These are phyloP conservation scores for Lindgomyces ingoldianus DNA, from an alignment of 495 filamentous ascomycete genomes.

Conservation along the genomic window DNA sequence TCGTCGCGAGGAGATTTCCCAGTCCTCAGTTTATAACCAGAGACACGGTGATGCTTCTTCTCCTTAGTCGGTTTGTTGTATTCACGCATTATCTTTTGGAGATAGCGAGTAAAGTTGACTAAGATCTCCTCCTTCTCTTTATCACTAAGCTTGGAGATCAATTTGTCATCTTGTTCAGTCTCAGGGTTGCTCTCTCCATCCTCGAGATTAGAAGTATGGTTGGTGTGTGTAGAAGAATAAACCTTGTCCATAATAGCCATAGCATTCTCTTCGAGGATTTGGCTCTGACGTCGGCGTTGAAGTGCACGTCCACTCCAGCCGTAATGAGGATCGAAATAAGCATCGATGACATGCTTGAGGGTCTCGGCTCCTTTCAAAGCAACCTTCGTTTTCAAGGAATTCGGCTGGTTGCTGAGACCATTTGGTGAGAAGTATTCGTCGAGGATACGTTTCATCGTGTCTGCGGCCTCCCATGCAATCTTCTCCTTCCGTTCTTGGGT, in stretches of 20 bases:
- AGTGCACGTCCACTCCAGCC: neutral
- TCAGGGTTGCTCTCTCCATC: no score
- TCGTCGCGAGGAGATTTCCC: no score
- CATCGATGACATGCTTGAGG: neutral
- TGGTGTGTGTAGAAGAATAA: neutral
- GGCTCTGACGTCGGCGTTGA: neutral
- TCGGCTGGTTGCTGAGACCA: neutral
- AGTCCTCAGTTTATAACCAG: no score
- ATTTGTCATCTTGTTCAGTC: no score
- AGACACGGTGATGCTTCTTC: no score
- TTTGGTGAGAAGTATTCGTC: constrained; percentile 4
- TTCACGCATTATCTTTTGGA: neutral
- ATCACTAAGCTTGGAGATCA: neutral
- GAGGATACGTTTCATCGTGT: neutral
- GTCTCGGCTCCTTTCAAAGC: neutral
- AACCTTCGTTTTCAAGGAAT: neutral
- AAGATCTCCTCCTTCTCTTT: neutral
- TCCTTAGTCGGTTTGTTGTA: no score
- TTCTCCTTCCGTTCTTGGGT: neutral
- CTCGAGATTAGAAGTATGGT: neutral
- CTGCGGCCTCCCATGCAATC: constrained; percentile 8
- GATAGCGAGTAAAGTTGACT: neutral
- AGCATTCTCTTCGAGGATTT: neutral
- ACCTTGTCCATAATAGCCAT: neutral
- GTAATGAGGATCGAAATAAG: neutral